These are phyloP conservation scores for Hyphopichia pseudoburtonii DNA, from an alignment of 1,139 yeast species.

Conservation along the genomic window DNA sequence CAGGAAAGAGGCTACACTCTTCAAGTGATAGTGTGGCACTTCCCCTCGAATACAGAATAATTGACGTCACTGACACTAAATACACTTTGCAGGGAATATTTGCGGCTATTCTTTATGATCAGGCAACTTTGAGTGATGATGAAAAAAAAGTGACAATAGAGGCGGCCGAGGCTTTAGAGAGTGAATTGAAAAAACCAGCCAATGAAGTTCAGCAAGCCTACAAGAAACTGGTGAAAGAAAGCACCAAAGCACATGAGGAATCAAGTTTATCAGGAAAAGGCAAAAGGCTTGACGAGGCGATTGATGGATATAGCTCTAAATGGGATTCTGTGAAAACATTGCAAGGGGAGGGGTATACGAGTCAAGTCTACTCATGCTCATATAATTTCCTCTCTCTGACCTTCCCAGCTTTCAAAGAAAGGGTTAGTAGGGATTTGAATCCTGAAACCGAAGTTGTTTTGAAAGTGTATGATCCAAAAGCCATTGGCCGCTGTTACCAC, in stretches of 20 bases:
- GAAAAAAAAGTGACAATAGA: too few relatives aligned
- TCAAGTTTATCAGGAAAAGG: background rate
- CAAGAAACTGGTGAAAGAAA: background rate
- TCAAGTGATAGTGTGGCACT: too few relatives aligned
- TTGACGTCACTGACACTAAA: too few relatives aligned
- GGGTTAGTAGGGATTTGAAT: background rate
- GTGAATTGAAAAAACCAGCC: too few relatives aligned
- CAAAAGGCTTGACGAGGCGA: background rate
- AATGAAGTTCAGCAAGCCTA: too few relatives aligned
- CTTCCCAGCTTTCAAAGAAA: background rate
- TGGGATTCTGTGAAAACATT: background rate
- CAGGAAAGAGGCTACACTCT: too few relatives aligned
- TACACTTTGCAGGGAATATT: too few relatives aligned
- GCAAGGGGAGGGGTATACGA: background rate
- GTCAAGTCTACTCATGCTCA: background rate
- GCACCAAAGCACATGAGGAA: background rate
- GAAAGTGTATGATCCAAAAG: background rate
- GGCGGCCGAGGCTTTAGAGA: too few relatives aligned
- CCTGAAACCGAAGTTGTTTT: background rate
- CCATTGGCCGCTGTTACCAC: background rate
- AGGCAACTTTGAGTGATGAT: too few relatives aligned
- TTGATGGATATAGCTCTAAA: background rate
- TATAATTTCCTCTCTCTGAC: background rate
- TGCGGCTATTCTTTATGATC: too few relatives aligned
- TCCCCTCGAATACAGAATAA: too few relatives aligned